These are phyloP conservation scores for Boletales sp. DNA, from an alignment of 768 basidiomycete genomes.

Conservation along the genomic window DNA sequence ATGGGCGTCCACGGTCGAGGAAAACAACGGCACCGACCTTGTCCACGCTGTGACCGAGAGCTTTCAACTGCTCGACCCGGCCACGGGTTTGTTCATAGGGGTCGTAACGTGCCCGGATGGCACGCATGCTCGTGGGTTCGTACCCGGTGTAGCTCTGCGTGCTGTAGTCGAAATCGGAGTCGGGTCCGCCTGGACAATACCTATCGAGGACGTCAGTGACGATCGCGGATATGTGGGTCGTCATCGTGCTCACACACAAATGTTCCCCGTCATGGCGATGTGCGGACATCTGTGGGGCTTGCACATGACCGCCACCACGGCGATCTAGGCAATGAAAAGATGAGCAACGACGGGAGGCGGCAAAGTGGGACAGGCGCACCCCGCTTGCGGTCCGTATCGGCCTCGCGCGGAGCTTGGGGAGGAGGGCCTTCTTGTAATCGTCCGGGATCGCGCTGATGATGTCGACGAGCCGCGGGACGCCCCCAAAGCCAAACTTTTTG, in stretches of 20 bases:
- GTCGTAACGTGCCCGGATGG: conserved; percentile 93
- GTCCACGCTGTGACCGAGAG: conserved; percentile 94
- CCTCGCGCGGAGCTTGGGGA: conserved; percentile 88
- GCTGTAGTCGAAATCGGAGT: conserved; percentile 99
- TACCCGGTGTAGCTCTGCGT: conserved; percentile 96
- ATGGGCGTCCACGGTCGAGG: background rate
- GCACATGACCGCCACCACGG: conserved; percentile 99
- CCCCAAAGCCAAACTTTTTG: conserved; percentile 84
- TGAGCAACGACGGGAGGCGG: background rate
- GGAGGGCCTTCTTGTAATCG: conserved; percentile 87
- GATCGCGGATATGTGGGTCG: background rate
- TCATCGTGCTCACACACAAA: conserved; percentile 76
- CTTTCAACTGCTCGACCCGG: conserved; percentile 92
- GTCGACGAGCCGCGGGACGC: conserved; percentile 91
- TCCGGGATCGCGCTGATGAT: conserved; percentile 98
- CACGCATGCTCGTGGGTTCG: conserved; percentile 98
- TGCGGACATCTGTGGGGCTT: conserved; percentile 99
- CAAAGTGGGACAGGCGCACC: conserved; percentile 40
- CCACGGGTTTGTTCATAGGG: conserved; percentile 97
- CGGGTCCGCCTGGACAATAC: conserved; percentile 98
- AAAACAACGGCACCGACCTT: conserved; percentile 58
- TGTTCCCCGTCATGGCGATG: conserved; percentile 99
- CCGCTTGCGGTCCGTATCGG: conserved; percentile 97
- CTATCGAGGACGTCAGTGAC: conserved; percentile 38
- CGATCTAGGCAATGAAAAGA: conserved; percentile 55